Conservation (phyloP, 768 basidiomycete genomes). For the Polyporus arcularius region DNA sequence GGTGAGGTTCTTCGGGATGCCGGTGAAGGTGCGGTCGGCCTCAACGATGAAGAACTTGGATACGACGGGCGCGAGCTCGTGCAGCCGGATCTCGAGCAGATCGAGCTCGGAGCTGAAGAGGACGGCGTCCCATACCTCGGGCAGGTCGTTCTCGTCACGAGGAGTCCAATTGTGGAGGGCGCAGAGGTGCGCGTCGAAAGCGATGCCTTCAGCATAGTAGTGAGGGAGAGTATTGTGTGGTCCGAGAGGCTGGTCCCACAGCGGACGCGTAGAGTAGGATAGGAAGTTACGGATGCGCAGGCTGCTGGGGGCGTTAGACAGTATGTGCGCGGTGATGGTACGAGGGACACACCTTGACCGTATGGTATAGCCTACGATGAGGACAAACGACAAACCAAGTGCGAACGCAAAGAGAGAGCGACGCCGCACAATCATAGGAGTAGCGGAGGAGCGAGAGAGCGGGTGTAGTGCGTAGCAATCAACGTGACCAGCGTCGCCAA, state of each 20-base stretch:
- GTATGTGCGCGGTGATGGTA: not conserved
- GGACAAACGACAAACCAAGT: conserved; percentile 1
- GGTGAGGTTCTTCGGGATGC: conserved; percentile 52
- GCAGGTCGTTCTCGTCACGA: conserved; percentile 28
- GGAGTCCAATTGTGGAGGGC: conserved; percentile 55
- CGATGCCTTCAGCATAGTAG: conserved; percentile 56
- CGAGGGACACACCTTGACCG: conserved; percentile 9
- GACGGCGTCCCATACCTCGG: conserved; percentile 53
- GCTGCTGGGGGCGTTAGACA: conserved; percentile 31
- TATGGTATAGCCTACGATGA: conserved; percentile 12
- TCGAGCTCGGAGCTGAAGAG: conserved; percentile 67
- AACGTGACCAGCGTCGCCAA: too few species aligned
- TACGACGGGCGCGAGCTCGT: conserved; percentile 59
- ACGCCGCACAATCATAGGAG: conserved; percentile 17
- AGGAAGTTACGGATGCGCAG: conserved; percentile 53
- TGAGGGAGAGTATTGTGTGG: conserved; percentile 52
- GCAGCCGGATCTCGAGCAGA: conserved; percentile 60
- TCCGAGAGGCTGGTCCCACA: conserved; percentile 58
- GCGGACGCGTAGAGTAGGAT: conserved; percentile 57
- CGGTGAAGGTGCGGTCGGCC: conserved; percentile 61
- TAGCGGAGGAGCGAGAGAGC: not conserved
- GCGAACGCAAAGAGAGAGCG: conserved; percentile 12
- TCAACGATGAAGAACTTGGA: conserved; percentile 64
- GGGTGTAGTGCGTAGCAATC: too few species aligned
- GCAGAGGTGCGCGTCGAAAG: conserved; percentile 46